These are phyloP conservation scores for Sugiyamaella americana DNA, from an alignment of 805 yeast species.

Conservation along the genomic window DNA sequence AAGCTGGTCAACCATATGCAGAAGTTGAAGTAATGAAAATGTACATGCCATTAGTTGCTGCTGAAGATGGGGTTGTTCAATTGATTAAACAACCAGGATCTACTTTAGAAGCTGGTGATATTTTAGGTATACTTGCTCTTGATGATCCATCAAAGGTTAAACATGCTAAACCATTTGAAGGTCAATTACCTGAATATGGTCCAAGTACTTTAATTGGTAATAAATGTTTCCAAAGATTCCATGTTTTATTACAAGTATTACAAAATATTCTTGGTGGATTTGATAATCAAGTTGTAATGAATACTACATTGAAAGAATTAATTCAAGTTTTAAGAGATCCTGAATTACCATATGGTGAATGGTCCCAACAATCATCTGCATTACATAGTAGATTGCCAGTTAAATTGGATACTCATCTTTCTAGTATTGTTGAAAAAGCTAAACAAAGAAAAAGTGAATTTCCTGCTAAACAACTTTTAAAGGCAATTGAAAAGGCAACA, in stretches of 20 bases:
- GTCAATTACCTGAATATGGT: constrained; percentile 86
- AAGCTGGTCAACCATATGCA: constrained; percentile 89
- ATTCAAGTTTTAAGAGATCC: constrained; percentile 69
- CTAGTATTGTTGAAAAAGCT: constrained; percentile 60
- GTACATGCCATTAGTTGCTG: constrained; percentile 96
- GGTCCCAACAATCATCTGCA: constrained; percentile 82
- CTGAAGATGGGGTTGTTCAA: constrained; percentile 89
- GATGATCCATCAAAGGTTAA: constrained; percentile 97
- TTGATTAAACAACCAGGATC: constrained; percentile 96
- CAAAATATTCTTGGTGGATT: constrained; percentile 80
- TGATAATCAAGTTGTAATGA: constrained; percentile 94
- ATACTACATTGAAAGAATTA: constrained; percentile 66
- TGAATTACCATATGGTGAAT: constrained; percentile 86
- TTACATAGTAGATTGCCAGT: constrained; percentile 84
- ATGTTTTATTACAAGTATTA: constrained; percentile 52
- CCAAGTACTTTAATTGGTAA: constrained; percentile 76
- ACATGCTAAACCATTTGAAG: constrained; percentile 93
- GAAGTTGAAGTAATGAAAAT: constrained; percentile 99
- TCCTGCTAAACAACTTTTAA: constrained; percentile 83
- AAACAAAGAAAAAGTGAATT: constrained; percentile 67
- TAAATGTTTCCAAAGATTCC: constrained; percentile 73
- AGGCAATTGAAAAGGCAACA: constrained; percentile 62
- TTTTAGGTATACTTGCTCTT: constrained; percentile 84
- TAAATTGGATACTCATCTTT: constrained; percentile 63
- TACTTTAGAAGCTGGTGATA: constrained; percentile 94